phyloP scores from a whole-genome alignment of 331 rosid species.

The Phaseolus coccineus region DNA sequence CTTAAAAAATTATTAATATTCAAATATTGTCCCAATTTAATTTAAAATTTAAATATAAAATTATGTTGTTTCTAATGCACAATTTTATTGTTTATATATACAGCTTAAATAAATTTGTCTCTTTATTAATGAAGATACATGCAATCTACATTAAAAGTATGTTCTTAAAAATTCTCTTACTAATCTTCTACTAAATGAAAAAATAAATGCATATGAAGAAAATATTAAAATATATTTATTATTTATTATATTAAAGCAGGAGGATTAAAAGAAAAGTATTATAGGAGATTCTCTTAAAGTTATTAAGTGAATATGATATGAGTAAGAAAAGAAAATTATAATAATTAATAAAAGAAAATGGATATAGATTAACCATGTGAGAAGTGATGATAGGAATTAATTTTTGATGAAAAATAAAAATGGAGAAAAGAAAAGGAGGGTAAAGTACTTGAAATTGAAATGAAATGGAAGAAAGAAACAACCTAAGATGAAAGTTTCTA shows the following conservation, averaged over 20 bases:
- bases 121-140: no score
- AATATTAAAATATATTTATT: background rate
- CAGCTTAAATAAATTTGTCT: no score
- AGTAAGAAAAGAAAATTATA: background rate
- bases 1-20: no score
- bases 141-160: no score
- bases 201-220: background rate
- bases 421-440: background rate
- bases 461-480: conserved; percentile 46
- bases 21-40: no score
- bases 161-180: background rate
- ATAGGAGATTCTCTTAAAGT: background rate
- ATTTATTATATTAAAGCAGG: background rate
- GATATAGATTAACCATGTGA: no score
- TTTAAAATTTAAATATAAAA: no score
- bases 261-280: background rate
- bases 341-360: background rate
- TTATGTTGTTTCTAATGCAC: no score
- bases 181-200: background rate
- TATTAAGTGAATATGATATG: background rate
- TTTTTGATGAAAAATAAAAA: no score
- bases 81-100: no score
- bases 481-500: conserved; percentile 46
- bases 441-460: conserved; percentile 36
- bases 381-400: background rate